Base-by-base conservation (phyloP, 305 asterid species). In the Fraxinus floribunda region DNA sequence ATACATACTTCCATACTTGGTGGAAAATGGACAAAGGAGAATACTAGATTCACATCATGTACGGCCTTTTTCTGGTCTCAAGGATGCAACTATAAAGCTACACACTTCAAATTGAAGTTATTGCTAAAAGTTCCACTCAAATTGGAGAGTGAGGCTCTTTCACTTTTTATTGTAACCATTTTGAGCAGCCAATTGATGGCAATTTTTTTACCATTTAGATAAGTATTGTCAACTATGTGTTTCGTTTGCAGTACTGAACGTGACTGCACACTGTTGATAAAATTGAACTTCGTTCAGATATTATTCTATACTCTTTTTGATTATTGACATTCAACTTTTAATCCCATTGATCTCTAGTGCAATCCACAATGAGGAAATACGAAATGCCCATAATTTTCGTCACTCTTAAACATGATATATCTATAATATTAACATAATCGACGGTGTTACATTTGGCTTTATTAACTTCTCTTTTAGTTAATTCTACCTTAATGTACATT, bases 1-100 rank as follows among this genome's bases (percentile, higher is more conserved):
- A 62, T 79, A 92, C 85, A 80, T 95, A 41, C 60, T 94, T 22
- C 99, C 99, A 7, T 95, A 95, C 82, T 88, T 95, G 88, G 75
- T 90, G 60, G 93, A 93, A 1, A 86, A 90, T n/a, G 78, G 86
- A 15, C 84, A 35, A 32, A 80, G 71, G 46, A 83, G 76, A 57
- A 44, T 80, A 34, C 39, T 79, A 15, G 86, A 85, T 78, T 64
- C 82, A 18, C 77, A 85, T 78, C 60, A 46, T 77, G 72, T 62
- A 11, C 77, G 49, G 72, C 87, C 60, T 11, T 57, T 36, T 49
- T 76, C 81, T 52, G 86, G 78, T 75, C 83, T 55, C 13, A 81
- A 41, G 18, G 81, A 78, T 24, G 81, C 87, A 81, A 79, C 79
- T 3, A 85, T 90, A 81, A 78, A 85, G 73, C 88, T 91, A 30